These are phyloP conservation scores for Eimeria tenella DNA, from an alignment of 169 alveolate genomes.

Conservation along the genomic window DNA sequence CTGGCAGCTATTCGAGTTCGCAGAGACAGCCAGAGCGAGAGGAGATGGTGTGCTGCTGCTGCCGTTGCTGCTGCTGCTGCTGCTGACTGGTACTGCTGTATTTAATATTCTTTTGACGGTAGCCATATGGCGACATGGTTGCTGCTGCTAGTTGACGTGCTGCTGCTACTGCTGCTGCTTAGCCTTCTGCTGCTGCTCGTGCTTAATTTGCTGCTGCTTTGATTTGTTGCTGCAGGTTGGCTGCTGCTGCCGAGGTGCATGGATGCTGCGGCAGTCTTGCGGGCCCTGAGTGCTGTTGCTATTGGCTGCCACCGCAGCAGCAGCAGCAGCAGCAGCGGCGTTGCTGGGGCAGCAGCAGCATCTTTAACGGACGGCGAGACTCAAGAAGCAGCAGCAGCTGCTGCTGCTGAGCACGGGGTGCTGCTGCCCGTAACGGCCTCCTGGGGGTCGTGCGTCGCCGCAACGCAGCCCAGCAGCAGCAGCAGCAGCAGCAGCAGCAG, in stretches of 20 bases:
- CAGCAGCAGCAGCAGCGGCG: conserved; percentile 36
- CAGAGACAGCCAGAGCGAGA: not conserved
- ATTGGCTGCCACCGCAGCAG: conserved; percentile 22
- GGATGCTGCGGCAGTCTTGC: conserved; percentile 2
- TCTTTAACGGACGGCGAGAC: not conserved
- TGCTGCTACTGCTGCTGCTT: not conserved
- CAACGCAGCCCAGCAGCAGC: not conserved
- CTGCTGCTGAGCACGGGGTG: not conserved
- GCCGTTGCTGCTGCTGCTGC: conserved; percentile 24
- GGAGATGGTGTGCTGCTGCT: conserved; percentile 25
- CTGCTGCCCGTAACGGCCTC: conserved; percentile 7
- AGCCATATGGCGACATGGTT: not conserved
- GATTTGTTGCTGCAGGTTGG: conserved; percentile 24
- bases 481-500: conserved; percentile 10
- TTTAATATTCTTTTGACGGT: not conserved
- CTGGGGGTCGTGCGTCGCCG: conserved; percentile 3
- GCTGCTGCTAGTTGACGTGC: not conserved
- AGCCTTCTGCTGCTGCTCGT: conserved; percentile 25
- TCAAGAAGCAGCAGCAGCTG: not conserved
- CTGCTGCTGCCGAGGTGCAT: conserved; percentile 55
- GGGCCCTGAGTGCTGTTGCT: not conserved
- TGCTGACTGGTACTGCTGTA: not conserved
- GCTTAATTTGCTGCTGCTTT: conserved; percentile 5
- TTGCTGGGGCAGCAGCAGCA: conserved; percentile 5
- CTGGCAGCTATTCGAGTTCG: not conserved